Percentiles rank a stretch among this genome's conserved stretches.
phyloP scores from a whole-genome alignment of 2,329 filamentous ascomycete genomes.

The Metarhizium rileyi region DNA sequence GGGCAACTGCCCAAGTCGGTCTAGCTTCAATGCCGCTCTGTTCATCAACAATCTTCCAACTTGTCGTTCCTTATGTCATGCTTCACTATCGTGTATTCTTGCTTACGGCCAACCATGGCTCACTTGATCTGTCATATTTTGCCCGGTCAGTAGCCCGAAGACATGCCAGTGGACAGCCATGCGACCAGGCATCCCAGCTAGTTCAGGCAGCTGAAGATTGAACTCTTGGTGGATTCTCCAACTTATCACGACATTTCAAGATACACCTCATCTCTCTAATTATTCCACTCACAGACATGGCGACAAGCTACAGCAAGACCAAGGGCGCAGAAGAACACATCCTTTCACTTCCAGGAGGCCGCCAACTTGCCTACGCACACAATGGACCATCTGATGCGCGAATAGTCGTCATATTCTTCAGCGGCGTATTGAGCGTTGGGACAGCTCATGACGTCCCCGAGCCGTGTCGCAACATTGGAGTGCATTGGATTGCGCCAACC shows the following conservation, averaged over 20 bases:
- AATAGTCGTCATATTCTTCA: constrained; percentile 14
- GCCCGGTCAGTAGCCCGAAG: background rate
- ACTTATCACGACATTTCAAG: background rate
- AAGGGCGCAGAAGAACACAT: constrained; percentile 10
- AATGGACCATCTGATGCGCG: constrained; percentile 12
- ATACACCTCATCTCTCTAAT: background rate
- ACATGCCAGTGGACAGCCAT: background rate
- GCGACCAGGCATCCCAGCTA: background rate
- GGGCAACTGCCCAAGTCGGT: background rate
- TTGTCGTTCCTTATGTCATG: background rate
- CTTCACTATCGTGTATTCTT: background rate
- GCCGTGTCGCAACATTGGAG: constrained; percentile 5
- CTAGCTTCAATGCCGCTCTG: background rate
- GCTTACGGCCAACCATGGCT: background rate
- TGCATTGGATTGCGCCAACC: constrained; percentile 12
- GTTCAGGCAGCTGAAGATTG: background rate
- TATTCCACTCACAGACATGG: background rate
- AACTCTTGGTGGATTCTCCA: background rate
- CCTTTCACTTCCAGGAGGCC: constrained; percentile 1
- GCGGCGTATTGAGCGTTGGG: constrained; percentile 13
- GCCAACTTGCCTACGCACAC: constrained; percentile 14
- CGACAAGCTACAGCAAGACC: constrained; percentile 1
- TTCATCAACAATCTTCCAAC: background rate
- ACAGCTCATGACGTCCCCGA: constrained; percentile 10
- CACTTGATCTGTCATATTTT: background rate